Percentiles rank a stretch among this genome's conserved stretches.
phyloP scores from a whole-genome alignment of 176 grass and related monocot species.

The Hordeum marinum region DNA sequence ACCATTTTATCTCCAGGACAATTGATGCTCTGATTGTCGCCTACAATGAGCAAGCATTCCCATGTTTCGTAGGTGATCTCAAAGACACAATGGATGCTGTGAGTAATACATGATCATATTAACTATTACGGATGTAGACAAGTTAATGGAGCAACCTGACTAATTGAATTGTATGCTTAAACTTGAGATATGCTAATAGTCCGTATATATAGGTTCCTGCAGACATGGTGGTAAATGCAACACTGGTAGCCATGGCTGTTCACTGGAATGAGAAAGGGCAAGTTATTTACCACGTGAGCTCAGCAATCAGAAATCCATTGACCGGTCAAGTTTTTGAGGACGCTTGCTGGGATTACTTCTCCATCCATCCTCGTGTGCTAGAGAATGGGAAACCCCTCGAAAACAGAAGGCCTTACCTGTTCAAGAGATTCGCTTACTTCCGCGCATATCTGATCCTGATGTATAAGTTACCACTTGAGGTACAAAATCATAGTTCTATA shows the following conservation, averaged over 20 bases:
- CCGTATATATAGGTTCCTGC: neutral
- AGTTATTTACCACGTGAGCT: neutral
- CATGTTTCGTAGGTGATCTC: slow-evolving; percentile 39
- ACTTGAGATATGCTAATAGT: neutral
- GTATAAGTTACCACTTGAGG: slow-evolving; percentile 14
- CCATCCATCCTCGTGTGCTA: neutral
- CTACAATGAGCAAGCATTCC: slow-evolving; percentile 32
- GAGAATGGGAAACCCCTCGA: neutral
- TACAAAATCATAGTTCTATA: neutral
- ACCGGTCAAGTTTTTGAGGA: neutral
- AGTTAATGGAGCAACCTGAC: neutral
- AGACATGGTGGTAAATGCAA: slow-evolving; percentile 28
- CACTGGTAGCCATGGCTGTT: neutral
- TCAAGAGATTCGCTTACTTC: neutral
- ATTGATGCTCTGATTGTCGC: slow-evolving; percentile 48
- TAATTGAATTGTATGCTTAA: neutral
- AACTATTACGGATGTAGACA: neutral
- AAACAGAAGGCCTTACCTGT: neutral
- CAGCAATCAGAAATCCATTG: neutral
- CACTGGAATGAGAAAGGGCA: neutral
- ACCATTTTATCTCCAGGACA: slow-evolving; percentile 35
- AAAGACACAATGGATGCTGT: slow-evolving; percentile 41
- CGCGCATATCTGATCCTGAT: neutral
- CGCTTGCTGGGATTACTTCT: slow-evolving; percentile 1
- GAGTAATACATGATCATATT: neutral